Evolutionary conservation across 2,329 filamentous ascomycete species (phyloP).

Genomic region (Hirsutella rhossiliensis): DNA sequence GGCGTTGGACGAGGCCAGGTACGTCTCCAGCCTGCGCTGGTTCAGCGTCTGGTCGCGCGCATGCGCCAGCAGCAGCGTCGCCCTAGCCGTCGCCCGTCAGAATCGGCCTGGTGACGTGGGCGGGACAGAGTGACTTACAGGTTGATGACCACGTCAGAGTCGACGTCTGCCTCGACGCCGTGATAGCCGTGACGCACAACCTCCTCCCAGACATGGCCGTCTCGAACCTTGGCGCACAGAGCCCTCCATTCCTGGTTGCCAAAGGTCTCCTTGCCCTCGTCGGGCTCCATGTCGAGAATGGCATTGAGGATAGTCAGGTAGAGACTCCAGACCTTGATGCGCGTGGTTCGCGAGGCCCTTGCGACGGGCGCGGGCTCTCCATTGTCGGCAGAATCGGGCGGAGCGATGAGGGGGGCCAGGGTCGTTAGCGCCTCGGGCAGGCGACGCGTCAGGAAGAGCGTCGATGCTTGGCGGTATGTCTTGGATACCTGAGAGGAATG

Average conservation of each 20-base stretch:
- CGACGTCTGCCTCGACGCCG: conserved; percentile 78
- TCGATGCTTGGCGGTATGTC: conserved; percentile 86
- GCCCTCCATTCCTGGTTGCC: conserved; percentile 76
- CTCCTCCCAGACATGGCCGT: conserved; percentile 90
- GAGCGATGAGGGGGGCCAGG: conserved; percentile 68
- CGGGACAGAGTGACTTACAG: conserved; percentile 42
- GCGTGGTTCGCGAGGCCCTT: conserved; percentile 65
- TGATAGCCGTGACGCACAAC: conserved; percentile 80
- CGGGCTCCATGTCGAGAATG: conserved; percentile 74
- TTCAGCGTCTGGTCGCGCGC: conserved; percentile 73
- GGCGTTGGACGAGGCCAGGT: conserved; percentile 64
- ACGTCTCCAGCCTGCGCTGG: conserved; percentile 78
- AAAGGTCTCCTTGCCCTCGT: conserved; percentile 83
- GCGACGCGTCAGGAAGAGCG: conserved; percentile 87
- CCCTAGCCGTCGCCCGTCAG: conserved; percentile 34
- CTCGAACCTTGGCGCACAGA: conserved; percentile 72
- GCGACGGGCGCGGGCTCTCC: conserved; percentile 61
- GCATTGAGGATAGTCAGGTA: conserved; percentile 91
- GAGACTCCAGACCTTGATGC: conserved; percentile 94
- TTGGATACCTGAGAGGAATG: conserved; percentile 71
- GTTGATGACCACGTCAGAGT: conserved; percentile 88
- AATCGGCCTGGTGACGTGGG: not conserved
- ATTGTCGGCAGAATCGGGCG: conserved; percentile 35
- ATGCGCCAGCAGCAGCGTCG: conserved; percentile 83
- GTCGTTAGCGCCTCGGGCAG: conserved; percentile 81